Conservation (phyloP, 352 stramenopile genomes). For the Aphanomyces euteiches region DNA sequence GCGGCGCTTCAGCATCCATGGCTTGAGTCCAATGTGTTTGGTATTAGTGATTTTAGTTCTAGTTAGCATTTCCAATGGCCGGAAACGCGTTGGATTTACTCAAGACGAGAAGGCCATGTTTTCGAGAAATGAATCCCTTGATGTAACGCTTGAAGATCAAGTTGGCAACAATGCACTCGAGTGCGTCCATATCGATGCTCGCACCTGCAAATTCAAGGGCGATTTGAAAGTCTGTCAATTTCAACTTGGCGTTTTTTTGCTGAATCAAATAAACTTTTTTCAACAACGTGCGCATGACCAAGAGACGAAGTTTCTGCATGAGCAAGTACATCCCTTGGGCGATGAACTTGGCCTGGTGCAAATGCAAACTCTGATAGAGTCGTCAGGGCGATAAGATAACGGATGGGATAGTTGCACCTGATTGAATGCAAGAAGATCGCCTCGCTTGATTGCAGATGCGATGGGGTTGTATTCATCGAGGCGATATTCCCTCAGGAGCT, state of each 20-base stretch:
- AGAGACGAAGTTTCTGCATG: constrained; percentile 93
- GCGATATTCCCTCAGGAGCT: constrained; percentile 89
- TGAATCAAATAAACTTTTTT: constrained; percentile 91
- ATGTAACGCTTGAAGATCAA: constrained; percentile 96
- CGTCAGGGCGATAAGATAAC: not conserved
- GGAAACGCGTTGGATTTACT: constrained; percentile 94
- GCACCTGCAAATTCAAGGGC: constrained; percentile 83
- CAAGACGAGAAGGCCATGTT: constrained; percentile 94
- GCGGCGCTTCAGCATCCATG: constrained; percentile 62
- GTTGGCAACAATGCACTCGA: constrained; percentile 96
- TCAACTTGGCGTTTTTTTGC: constrained; percentile 74
- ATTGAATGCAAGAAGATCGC: constrained; percentile 91
- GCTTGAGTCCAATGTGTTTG: constrained; percentile 62
- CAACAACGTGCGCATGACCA: constrained; percentile 94
- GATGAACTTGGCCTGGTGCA: constrained; percentile 89
- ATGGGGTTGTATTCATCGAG: constrained; percentile 83
- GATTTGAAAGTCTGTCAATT: constrained; percentile 84
- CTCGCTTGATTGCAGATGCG: constrained; percentile 85
- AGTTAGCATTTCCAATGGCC: constrained; percentile 59
- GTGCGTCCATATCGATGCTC: constrained; percentile 92
- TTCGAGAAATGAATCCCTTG: constrained; percentile 95
- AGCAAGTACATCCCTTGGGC: constrained; percentile 93
- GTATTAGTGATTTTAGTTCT: constrained; percentile 33
- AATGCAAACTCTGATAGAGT: constrained; percentile 49
- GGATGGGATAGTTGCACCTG: constrained; percentile 36